Conservation (phyloP, 169 alveolate genomes). For the Eimeria praecox region DNA sequence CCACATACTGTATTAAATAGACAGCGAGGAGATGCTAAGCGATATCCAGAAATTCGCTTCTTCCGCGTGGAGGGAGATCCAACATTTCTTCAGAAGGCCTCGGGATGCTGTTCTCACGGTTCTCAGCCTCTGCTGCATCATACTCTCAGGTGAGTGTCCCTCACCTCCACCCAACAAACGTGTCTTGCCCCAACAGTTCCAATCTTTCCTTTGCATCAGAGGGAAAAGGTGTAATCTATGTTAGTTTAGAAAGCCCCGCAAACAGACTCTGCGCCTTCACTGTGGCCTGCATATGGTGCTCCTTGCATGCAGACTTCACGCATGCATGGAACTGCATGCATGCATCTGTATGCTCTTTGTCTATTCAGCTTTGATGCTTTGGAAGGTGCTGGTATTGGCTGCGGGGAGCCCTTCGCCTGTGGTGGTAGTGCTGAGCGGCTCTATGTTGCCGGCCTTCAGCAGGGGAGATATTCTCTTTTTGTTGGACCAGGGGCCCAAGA, state of each 20-base stretch:
- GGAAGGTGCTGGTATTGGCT: slow-evolving; percentile 94
- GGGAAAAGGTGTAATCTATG: no score
- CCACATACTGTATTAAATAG: background rate
- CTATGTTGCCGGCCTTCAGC: slow-evolving; percentile 97
- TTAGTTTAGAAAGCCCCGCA: background rate
- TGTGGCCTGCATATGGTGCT: background rate
- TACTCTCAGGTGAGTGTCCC: slow-evolving; percentile 39
- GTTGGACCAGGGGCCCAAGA: slow-evolving; percentile 55
- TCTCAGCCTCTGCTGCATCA: slow-evolving; percentile 52
- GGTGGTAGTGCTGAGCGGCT: slow-evolving; percentile 96
- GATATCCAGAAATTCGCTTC: slow-evolving; percentile 26
- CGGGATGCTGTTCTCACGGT: slow-evolving; percentile 52
- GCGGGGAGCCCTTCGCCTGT: slow-evolving; percentile 95
- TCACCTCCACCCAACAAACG: background rate
- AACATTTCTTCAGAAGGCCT: slow-evolving; percentile 48
- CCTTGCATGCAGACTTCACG: background rate
- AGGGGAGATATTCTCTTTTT: slow-evolving; percentile 97
- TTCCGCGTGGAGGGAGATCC: slow-evolving; percentile 37
- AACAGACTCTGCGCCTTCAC: background rate
- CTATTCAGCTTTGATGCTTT: slow-evolving; percentile 94
- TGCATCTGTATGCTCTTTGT: slow-evolving; percentile 1
- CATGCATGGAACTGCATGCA: background rate
- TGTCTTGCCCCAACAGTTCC: background rate
- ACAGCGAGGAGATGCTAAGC: background rate
- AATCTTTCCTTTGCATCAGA: background rate